Evolutionary conservation across 257 asterid genomes (phyloP), one percentile per base, ranked within the genome.

Genomic region (Sherardia arvensis): DNA sequence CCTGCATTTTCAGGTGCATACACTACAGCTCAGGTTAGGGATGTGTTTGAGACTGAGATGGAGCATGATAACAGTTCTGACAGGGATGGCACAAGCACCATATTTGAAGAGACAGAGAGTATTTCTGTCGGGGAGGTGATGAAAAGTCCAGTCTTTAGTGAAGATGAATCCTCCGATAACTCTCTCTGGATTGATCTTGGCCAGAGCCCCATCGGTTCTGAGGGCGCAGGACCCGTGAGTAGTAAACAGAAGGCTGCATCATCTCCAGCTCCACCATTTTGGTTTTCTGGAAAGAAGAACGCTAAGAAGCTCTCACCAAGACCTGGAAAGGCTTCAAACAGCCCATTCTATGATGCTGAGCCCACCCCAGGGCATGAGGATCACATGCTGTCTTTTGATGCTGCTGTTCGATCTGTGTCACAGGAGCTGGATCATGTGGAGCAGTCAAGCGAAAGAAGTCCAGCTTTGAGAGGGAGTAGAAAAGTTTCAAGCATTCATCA

Each of bases 1-100:
- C 99, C 99, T 47, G 97, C 99, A n/a, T 93, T 93, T 83, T 93
- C 99, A 57, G 99, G 99, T 66, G 99, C 95, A 1, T 93, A 5
- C 79, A 93, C 99, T 63, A 83, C 99, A 64, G 96, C 95, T 27
- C 97, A 93, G 82, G 97, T 93, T 32, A 83, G 88, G 79, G 99
- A 93, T 62, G 96, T 93, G 28, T 90, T 93, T 62, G 96, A 85
- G 80, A 84, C 72, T 5, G 97, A 93, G 76, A 87, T 90, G 92
- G 97, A 90, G 74, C 88, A 84, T 32, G 99, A 93, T 59, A 83
- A 90, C 78, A 65, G 80, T 60, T 93, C 99, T 0, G 99, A 93
- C 57, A 85, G 87, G 69, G 99, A 93, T 66, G 98, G 97, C 14
- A 76, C 97, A 0, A 93, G 96, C 87, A 90, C 99, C 28, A 83